Conservation (phyloP, 305 asterid species). For the Nicotiana rustica region DNA sequence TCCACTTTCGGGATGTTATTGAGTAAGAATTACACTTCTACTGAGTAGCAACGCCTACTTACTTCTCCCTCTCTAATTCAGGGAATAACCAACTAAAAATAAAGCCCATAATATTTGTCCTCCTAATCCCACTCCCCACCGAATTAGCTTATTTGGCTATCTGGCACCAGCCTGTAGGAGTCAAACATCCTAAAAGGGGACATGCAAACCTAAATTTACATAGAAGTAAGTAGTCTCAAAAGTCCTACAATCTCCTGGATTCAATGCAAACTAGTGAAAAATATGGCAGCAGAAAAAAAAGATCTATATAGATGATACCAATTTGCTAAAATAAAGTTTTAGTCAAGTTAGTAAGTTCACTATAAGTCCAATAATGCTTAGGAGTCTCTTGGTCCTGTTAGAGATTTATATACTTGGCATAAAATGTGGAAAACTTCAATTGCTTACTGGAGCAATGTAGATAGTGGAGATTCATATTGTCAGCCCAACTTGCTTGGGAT, state of each 20-base stretch:
- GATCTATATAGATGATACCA: background rate
- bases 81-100: no score
- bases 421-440: background rate
- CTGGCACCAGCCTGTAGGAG: background rate
- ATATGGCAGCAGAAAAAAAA: background rate
- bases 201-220: background rate
- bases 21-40: background rate
- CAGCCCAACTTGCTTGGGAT: background rate
- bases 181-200: no score
- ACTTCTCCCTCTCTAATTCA: no score
- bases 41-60: background rate
- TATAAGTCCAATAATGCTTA: no score
- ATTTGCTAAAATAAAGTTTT: background rate
- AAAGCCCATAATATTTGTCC: background rate
- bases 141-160: background rate
- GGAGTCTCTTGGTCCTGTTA: background rate
- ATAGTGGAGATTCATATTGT: background rate
- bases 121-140: background rate
- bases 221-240: background rate
- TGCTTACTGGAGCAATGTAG: background rate
- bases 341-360: background rate
- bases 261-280: background rate
- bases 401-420: background rate
- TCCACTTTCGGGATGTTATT: background rate
- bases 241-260: background rate